phyloP scores from a whole-genome alignment of 306 rosid species.

The Hippophae gyantsensis region DNA sequence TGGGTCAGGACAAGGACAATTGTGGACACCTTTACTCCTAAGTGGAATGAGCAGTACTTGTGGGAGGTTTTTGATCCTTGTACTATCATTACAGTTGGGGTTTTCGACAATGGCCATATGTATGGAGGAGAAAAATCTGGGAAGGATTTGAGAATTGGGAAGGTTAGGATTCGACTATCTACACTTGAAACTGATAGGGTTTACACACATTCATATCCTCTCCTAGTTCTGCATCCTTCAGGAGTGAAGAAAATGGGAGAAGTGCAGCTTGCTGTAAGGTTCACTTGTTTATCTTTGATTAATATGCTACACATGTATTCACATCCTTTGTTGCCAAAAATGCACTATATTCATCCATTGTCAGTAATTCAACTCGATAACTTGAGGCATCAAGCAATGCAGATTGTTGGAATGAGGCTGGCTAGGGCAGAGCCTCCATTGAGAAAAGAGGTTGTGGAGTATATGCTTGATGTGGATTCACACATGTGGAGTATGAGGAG shows the following conservation, averaged over 20 bases:
- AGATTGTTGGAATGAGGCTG: slow-evolving; percentile 67
- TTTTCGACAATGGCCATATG: slow-evolving; percentile 71
- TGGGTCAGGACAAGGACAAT: slow-evolving; percentile 86
- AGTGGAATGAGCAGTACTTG: slow-evolving; percentile 85
- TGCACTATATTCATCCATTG: slow-evolving; percentile 86
- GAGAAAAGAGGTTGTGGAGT: slow-evolving; percentile 79
- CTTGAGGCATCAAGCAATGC: slow-evolving; percentile 77
- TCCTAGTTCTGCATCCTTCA: slow-evolving; percentile 52
- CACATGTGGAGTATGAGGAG: slow-evolving; percentile 98
- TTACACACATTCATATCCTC: slow-evolving; percentile 87
- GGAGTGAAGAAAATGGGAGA: slow-evolving; percentile 93
- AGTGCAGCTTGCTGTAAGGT: slow-evolving; percentile 81
- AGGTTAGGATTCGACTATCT: slow-evolving; percentile 71
- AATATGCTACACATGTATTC: slow-evolving; percentile 73
- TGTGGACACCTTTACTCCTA: slow-evolving; percentile 54
- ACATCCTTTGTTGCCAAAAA: slow-evolving; percentile 76
- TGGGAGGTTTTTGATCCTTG: slow-evolving; percentile 90
- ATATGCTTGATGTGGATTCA: slow-evolving; percentile 86
- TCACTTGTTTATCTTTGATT: slow-evolving; percentile 55
- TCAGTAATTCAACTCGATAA: slow-evolving; percentile 69
- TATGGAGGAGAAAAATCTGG: slow-evolving; percentile 49
- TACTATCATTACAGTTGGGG: slow-evolving; percentile 69
- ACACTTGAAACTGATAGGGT: slow-evolving; percentile 78
- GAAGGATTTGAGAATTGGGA: slow-evolving; percentile 75
- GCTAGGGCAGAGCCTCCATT: slow-evolving; percentile 78